A percentile compares a stretch with the other conserved stretches of the same genome.
These are phyloP conservation scores for Perilla frutescens DNA, from an alignment of 257 asterid genomes.

Conservation along the genomic window DNA sequence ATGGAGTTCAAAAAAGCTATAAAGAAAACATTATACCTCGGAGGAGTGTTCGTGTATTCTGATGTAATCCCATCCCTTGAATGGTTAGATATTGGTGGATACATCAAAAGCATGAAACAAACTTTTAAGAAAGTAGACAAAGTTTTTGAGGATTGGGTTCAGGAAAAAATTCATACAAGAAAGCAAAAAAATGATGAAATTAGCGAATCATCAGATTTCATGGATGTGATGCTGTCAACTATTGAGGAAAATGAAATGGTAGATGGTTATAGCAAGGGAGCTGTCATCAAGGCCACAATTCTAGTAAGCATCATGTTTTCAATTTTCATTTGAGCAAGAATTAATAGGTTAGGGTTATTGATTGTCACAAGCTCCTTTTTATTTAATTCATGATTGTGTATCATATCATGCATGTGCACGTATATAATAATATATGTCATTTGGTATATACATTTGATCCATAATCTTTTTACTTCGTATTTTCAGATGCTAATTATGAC, in stretches of 20 bases:
- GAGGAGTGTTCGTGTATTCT: constrained; percentile 59
- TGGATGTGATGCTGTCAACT: constrained; percentile 58
- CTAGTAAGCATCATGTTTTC: constrained; percentile 32
- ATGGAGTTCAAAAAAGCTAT: constrained; percentile 44
- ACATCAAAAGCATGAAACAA: constrained; percentile 52
- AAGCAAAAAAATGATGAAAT: neutral
- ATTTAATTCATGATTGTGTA: no score
- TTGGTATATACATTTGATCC: neutral
- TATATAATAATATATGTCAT: no score
- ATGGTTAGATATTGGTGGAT: constrained; percentile 70
- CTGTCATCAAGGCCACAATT: constrained; percentile 61
- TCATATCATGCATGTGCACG: no score
- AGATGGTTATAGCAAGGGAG: constrained; percentile 42
- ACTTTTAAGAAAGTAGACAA: constrained; percentile 44
- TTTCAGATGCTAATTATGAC: constrained; percentile 53
- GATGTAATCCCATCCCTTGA: constrained; percentile 60
- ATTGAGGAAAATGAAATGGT: constrained; percentile 37
- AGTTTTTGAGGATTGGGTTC: constrained; percentile 53
- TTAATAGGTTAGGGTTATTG: no score
- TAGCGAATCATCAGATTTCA: constrained; percentile 39
- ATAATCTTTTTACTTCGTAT: neutral
- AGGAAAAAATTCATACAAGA: constrained; percentile 44
- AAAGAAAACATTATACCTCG: constrained; percentile 44
- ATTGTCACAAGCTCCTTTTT: no score
- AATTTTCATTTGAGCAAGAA: no score